Evolutionary conservation across 2,329 filamentous ascomycete species (phyloP).

Genomic region (Cyclaneusma minus): DNA sequence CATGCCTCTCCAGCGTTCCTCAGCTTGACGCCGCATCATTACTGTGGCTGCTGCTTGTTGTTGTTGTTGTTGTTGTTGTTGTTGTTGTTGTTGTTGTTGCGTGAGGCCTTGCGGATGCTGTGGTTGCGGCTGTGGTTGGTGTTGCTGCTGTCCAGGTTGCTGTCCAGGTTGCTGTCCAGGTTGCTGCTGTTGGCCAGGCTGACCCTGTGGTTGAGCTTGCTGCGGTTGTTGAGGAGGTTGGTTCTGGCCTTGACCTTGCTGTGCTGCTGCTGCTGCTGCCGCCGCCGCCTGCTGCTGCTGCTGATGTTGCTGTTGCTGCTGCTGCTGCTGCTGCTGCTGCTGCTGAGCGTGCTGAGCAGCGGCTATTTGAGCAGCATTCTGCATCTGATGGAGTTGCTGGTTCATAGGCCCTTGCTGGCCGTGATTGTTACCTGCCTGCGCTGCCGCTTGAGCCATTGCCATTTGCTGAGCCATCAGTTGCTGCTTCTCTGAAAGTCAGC

Average conservation of each 20-base stretch:
- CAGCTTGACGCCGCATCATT: conserved; percentile 17
- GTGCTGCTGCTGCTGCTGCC: conserved; percentile 6
- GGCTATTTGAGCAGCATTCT: conserved; percentile 21
- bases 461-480: conserved; percentile 31
- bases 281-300: conserved; percentile 10
- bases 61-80: conserved; percentile 16
- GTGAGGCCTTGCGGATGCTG: conserved; percentile 15
- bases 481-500: conserved; percentile 7
- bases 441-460: conserved; percentile 24
- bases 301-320: conserved; percentile 19
- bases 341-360: conserved; percentile 4
- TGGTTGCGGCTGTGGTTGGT: conserved; percentile 14
- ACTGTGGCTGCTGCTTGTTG: conserved; percentile 20
- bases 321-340: conserved; percentile 20
- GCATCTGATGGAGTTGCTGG: conserved; percentile 28
- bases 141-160: conserved; percentile 18
- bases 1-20: conserved; percentile 30
- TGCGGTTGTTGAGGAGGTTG: conserved; percentile 18
- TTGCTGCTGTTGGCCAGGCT: conserved; percentile 24
- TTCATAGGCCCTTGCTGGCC: conserved; percentile 33
- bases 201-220: conserved; percentile 20
- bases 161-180: conserved; percentile 22
- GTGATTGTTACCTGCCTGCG: conserved; percentile 24
- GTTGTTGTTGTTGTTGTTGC: conserved; percentile 20
- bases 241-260: background rate